phyloP scores from a whole-genome alignment of 2,329 filamentous ascomycete species.

The Colletotrichum sp. region DNA sequence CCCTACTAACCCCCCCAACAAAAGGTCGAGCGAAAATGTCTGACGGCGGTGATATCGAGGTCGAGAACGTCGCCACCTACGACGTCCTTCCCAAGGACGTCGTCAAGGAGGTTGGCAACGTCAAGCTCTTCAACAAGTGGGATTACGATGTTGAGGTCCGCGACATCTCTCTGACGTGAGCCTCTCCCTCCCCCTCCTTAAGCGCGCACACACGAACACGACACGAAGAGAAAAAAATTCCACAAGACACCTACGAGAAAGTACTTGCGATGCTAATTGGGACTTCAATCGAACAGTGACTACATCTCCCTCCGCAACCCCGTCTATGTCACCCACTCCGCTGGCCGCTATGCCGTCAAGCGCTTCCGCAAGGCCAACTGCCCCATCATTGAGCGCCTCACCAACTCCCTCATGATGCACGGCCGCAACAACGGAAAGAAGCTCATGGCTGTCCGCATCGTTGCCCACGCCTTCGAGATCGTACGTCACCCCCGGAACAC shows the following conservation, averaged over 20 bases:
- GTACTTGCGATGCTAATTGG: slow-evolving; percentile 35
- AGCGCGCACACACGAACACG: neutral
- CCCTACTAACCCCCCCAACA: slow-evolving; percentile 14
- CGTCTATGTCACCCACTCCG: slow-evolving; percentile 99
- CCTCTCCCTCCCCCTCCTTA: neutral
- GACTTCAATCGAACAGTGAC: slow-evolving; percentile 67
- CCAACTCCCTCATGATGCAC: slow-evolving; percentile 99
- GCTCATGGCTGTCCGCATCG: slow-evolving; percentile 99
- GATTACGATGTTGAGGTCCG: slow-evolving; percentile 99
- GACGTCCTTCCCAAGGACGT: slow-evolving; percentile 93
- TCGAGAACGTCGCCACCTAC: slow-evolving; percentile 78
- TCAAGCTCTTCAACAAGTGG: slow-evolving; percentile 99
- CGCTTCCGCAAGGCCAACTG: slow-evolving; percentile 99
- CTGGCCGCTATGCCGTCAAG: slow-evolving; percentile 98
- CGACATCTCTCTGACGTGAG: slow-evolving; percentile 97
- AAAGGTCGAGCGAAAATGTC: slow-evolving; percentile 72
- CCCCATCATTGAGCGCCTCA: slow-evolving; percentile 99
- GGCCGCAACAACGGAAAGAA: slow-evolving; percentile 99
- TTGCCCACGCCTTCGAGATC: slow-evolving; percentile 99
- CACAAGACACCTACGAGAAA: neutral
- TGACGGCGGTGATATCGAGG: slow-evolving; percentile 93
- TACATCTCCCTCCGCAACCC: slow-evolving; percentile 99
- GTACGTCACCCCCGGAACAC: slow-evolving; percentile 63
- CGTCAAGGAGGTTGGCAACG: slow-evolving; percentile 83
- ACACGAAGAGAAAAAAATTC: slow-evolving; percentile 8